These are phyloP conservation scores for Ballota nigra DNA, from an alignment of 257 asterid genomes.

Conservation along the genomic window DNA sequence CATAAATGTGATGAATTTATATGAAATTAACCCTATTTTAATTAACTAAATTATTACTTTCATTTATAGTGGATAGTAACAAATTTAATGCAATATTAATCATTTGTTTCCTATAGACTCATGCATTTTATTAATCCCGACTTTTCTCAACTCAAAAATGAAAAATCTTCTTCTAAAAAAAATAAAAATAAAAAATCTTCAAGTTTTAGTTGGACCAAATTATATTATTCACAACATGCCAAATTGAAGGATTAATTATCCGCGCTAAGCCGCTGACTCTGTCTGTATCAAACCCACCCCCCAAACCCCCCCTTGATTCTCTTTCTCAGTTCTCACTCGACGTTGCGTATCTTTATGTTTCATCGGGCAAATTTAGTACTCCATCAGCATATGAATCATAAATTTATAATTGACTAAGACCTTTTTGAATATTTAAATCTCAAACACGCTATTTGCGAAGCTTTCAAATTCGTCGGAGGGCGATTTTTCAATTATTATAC, in stretches of 20 bases:
- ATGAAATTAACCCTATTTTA: no score
- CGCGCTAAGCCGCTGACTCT: constrained; percentile 3
- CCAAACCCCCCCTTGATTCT: not conserved
- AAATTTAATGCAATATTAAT: not conserved
- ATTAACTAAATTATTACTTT: no score
- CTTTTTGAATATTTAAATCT: constrained; percentile 11
- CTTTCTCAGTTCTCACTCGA: not conserved
- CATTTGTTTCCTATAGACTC: not conserved
- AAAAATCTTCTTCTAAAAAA: no score
- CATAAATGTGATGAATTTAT: no score
- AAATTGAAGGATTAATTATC: not conserved
- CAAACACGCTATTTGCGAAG: not conserved
- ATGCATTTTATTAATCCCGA: not conserved
- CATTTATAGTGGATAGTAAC: not conserved
- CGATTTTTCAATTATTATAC: constrained; percentile 9
- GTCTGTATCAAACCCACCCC: not conserved
- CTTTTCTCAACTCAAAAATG: no score
- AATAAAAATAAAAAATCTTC: no score
- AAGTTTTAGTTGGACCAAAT: not conserved
- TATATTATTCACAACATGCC: not conserved
- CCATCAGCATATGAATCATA: constrained; percentile 3
- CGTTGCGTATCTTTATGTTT: constrained; percentile 31
- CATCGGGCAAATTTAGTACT: not conserved
- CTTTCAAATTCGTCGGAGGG: not conserved
- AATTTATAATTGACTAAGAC: constrained; percentile 23